Conservation (phyloP, 2,329 filamentous ascomycete species). For the Arthrobotrys sphaeroides region DNA sequence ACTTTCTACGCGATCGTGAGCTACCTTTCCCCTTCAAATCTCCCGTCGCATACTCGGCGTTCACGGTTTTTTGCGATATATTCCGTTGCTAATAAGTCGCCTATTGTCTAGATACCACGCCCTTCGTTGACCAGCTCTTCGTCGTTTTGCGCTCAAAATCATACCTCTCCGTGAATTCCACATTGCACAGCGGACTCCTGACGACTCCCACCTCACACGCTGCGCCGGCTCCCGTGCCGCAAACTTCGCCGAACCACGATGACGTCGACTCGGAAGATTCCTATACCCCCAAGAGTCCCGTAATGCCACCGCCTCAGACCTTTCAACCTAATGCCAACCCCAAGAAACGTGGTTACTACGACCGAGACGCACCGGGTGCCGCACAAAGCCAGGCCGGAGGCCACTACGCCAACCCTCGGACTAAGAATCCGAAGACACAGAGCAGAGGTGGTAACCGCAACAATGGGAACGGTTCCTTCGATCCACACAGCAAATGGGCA, state of each 20-base stretch:
- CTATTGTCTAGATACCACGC: slow-evolving; percentile 65
- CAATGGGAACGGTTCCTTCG: slow-evolving; percentile 7
- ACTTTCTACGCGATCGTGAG: slow-evolving; percentile 76
- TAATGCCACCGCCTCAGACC: neutral
- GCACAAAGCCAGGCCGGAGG: neutral
- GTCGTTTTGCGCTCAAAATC: slow-evolving; percentile 71
- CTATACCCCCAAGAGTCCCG: slow-evolving; percentile 43
- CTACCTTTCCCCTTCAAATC: neutral
- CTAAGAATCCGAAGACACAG: slow-evolving; percentile 45
- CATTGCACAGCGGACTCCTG: slow-evolving; percentile 60
- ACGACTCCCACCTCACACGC: slow-evolving; percentile 62
- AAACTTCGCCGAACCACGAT: neutral
- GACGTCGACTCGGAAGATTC: slow-evolving; percentile 39
- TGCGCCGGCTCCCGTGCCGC: slow-evolving; percentile 15
- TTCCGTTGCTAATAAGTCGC: slow-evolving; percentile 6
- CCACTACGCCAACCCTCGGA: slow-evolving; percentile 45
- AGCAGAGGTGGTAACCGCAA: slow-evolving; percentile 21
- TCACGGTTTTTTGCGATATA: neutral
- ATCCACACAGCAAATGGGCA: slow-evolving; percentile 46
- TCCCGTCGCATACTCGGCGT: neutral
- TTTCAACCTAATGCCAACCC: slow-evolving; percentile 21
- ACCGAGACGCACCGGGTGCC: slow-evolving; percentile 40
- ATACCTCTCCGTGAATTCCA: slow-evolving; percentile 65
- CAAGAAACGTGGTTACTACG: slow-evolving; percentile 47
- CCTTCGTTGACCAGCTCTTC: slow-evolving; percentile 78